A percentile compares a stretch with the other conserved stretches of the same genome.
Conservation (phyloP, 306 rosid genomes). For the Begonia masoniana region DNA sequence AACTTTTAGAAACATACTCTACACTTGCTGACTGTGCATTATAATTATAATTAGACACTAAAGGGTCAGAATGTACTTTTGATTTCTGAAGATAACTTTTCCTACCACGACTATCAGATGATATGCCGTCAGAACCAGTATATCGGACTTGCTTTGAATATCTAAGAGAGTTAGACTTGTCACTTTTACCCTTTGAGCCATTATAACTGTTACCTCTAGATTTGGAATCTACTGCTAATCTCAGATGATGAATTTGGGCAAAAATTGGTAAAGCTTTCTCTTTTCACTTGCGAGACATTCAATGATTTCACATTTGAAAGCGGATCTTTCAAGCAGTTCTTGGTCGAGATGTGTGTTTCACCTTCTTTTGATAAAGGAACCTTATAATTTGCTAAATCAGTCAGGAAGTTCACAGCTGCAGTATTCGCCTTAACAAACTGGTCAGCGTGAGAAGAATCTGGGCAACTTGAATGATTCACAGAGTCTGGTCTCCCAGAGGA, state of each 20-base stretch:
- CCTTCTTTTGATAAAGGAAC: constrained; percentile 53
- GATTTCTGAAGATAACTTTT: constrained; percentile 38
- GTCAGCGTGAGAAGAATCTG: constrained; percentile 31
- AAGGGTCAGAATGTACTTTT: constrained; percentile 25
- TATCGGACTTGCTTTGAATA: constrained; percentile 37
- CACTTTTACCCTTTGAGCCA: constrained; percentile 39
- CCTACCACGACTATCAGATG: constrained; percentile 23
- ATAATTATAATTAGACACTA: constrained; percentile 32
- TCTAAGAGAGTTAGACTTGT: constrained; percentile 24
- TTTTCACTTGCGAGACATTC: constrained; percentile 46
- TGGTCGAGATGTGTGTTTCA: constrained; percentile 39
- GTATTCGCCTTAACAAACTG: constrained; percentile 71
- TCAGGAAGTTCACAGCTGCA: constrained; percentile 64
- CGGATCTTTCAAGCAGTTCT: constrained; percentile 59
- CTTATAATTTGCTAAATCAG: constrained; percentile 52
- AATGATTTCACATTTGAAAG: constrained; percentile 39
- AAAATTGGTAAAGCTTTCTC: constrained; percentile 36
- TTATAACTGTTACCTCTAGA: constrained; percentile 21
- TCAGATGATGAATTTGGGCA: constrained; percentile 45
- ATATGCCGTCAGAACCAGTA: constrained; percentile 22
- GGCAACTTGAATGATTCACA: constrained; percentile 32
- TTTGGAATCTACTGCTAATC: constrained; percentile 25
- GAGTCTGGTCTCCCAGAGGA: constrained; percentile 31
- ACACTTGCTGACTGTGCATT: constrained; percentile 25
- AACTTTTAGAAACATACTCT: constrained; percentile 30